Evolutionary conservation across 2,329 filamentous ascomycete species (phyloP), one percentile per base, ranked within the genome.

Genomic region (Xylaria sp.): DNA sequence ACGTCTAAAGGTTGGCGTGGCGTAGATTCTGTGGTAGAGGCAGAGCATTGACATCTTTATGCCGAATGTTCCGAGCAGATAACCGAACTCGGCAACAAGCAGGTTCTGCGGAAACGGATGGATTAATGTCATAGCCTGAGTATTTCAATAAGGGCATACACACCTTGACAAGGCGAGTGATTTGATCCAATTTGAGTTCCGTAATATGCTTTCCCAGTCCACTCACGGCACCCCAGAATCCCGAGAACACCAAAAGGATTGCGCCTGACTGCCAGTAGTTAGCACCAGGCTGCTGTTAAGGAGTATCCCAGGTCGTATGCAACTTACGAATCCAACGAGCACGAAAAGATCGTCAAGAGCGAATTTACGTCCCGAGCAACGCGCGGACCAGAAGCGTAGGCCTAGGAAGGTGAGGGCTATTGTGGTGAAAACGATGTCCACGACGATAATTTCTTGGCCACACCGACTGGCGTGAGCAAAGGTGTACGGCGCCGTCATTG

Each of bases 31-130:
- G 23, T 70, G 66, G 61, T 78, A 78, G 23, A 80, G 74, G 56
- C 72, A 74, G 41, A 80, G 70, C 65, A 80, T 77, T 1, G 79
- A 78, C 10, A 80, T 28, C 60, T 80, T 80, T 18, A 76, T 72
- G 61, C 75, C 72, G 25, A 76, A 73, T 13, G 76, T 76, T 0
- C 67, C 73, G 1, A 76, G 56, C 8, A 79, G 75, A 71, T 78
- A 80, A 12, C 73, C 73, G 34, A 80, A 71, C 39, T 76, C 74
- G 28, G 71, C 74, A 46, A 76, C 68, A 50, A 72, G 48, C 48
- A 69, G 63, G 10, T 65, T 25, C 69, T 72, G 54, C 73, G 68
- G 44, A 54, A 63, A 15, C 3, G 15, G 20, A 7, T 50, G 9
- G 13, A 52, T 66, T 23, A 67, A 59, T 15, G 6, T 1, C 31